Base-by-base conservation (phyloP, 2,329 filamentous ascomycete genomes). In the Chalaropsis ovoidea region DNA sequence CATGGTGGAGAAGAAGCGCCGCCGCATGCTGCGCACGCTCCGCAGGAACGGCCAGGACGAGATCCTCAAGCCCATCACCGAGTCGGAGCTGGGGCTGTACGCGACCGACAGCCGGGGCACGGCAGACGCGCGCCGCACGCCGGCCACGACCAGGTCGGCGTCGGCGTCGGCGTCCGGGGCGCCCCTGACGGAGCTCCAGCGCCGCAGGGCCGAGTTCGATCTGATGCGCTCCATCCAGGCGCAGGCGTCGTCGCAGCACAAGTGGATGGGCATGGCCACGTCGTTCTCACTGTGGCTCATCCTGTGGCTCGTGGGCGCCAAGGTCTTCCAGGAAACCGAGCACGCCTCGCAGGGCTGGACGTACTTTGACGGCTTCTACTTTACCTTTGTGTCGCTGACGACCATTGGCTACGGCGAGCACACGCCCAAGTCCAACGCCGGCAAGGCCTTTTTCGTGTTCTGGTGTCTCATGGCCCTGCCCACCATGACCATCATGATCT, bases 381-480 rank as follows among this genome's bases (percentile, higher is more conserved):
- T 96, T 72, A 86, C 86, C 70, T 96, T 94, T 73, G 85, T 90
- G 42, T 87, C 86, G 2, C 81, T 96, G 27, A 79, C 91, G 1
- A 96, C 92, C 0, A 89, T 96, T 45, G 92, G 92, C 0, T 96
- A 95, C 70, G 92, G 92, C 2, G 90, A 95, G 69, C 74, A 87
- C 4, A 84, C 86, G 1, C 90, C 90, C 0, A 78, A 85, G n/a
- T 89, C 86, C 1, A 92, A 91, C 69, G 81, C 86, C 0, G 90
- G 89, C 0, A 86, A 89, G 65, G 84, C 89, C 0, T 95, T 96
- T 73, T 96, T 95, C 71, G 89, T 96, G n/a, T 86, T 96, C 65
- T 96, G 92, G 92, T 89, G 86, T 15, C 74, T 96, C 0, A 81
- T 96, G 31, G 90, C 91, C 0, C 80, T 96, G 2, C 92, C 92